phyloP scores from a whole-genome alignment of 148 eudicot species.

The Amaranthus cruentus region DNA sequence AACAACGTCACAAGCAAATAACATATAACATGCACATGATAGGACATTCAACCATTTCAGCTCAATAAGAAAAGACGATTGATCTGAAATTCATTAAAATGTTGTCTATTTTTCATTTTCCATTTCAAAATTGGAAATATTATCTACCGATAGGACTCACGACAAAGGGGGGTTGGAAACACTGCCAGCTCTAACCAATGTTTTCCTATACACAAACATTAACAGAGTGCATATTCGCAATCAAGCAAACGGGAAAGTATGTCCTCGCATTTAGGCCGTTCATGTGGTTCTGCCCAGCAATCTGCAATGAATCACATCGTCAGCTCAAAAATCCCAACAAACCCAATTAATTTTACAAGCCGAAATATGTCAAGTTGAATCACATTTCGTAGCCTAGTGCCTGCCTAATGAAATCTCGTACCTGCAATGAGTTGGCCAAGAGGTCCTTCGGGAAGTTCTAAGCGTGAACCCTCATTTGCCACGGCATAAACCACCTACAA shows the following conservation, averaged over 20 bases:
- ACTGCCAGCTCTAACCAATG: background rate
- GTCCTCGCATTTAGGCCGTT: constrained; percentile 74
- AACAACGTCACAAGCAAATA: no score
- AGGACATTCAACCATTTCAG: background rate
- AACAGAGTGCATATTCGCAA: constrained; percentile 78
- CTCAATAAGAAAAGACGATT: no score
- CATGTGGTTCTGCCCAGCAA: constrained; percentile 92
- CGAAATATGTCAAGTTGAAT: no score
- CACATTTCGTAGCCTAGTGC: no score
- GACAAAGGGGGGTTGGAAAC: constrained; percentile 19
- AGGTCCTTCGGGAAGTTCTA: constrained; percentile 93
- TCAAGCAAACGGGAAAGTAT: constrained; percentile 76
- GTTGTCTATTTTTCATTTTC: constrained; percentile 7
- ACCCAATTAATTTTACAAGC: no score
- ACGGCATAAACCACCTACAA: constrained; percentile 86
- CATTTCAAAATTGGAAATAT: constrained; percentile 29
- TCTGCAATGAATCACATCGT: constrained; percentile 37
- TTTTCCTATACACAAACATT: constrained; percentile 31
- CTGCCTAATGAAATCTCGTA: constrained; percentile 1
- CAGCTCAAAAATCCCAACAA: background rate
- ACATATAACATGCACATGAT: no score
- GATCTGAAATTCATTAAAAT: constrained; percentile 6
- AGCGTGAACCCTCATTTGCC: constrained; percentile 69
- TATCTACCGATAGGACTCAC: constrained; percentile 16
- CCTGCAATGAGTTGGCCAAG: constrained; percentile 83